phyloP scores from a whole-genome alignment of 805 yeast genomes.

The Suhomyces sp. region DNA sequence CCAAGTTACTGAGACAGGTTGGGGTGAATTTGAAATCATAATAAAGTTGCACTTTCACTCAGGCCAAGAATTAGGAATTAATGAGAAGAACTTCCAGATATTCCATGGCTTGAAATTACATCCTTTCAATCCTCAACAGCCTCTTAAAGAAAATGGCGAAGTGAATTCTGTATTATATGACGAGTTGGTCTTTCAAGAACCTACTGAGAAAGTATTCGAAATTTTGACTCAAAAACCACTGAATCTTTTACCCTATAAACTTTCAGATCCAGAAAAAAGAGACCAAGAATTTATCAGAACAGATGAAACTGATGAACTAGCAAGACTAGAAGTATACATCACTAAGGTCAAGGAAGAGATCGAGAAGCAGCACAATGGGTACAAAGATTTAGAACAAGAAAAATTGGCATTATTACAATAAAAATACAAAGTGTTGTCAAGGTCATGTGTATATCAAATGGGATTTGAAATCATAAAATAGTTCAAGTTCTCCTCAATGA shows the following conservation, averaged over 20 bases:
- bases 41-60: conserved; percentile 81
- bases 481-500: conserved; percentile 10
- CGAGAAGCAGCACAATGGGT: conserved; percentile 40
- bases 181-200: conserved; percentile 92
- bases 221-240: conserved; percentile 68
- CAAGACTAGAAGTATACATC: conserved; percentile 39
- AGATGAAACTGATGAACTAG: conserved; percentile 42
- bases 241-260: conserved; percentile 47
- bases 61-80: conserved; percentile 61
- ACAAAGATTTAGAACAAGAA: conserved; percentile 42
- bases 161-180: conserved; percentile 62
- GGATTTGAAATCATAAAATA: conserved; percentile 2
- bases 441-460: not conserved
- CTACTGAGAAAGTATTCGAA: conserved; percentile 86
- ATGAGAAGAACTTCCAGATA: conserved; percentile 81
- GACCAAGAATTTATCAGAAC: conserved; percentile 43
- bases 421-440: not conserved
- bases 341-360: conserved; percentile 40
- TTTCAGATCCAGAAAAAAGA: conserved; percentile 32
- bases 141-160: conserved; percentile 41
- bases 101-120: conserved; percentile 91
- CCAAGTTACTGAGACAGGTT: conserved; percentile 94
- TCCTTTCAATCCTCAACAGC: conserved; percentile 62
- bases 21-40: conserved; percentile 98
- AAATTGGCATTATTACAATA: conserved; percentile 38